Percentiles rank a stretch among this genome's conserved stretches.
phyloP scores from a whole-genome alignment of 176 grass and related monocot genomes.

The Aegilops tauschii region DNA sequence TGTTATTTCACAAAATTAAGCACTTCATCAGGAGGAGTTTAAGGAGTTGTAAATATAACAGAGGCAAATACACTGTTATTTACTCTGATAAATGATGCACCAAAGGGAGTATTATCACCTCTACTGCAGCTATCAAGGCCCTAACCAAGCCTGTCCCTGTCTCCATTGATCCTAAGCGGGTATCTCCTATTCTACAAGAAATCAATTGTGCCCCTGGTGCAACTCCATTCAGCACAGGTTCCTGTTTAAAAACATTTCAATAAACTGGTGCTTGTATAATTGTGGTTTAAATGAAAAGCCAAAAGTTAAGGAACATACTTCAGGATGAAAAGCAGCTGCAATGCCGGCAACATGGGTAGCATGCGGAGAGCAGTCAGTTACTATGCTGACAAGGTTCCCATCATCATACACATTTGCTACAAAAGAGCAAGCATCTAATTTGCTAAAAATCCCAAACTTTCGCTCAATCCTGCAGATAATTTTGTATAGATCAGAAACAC shows the following conservation, averaged over 20 bases:
- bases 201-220: slow-evolving; percentile 96
- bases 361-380: slow-evolving; percentile 97
- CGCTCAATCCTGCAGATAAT: slow-evolving; percentile 68
- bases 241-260: slow-evolving; percentile 45
- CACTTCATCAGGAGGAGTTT: slow-evolving; percentile 15
- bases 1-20: slow-evolving; percentile 8
- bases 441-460: slow-evolving; percentile 94
- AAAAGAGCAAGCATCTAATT: slow-evolving; percentile 97
- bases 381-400: slow-evolving; percentile 94
- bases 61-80: slow-evolving; percentile 19
- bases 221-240: slow-evolving; percentile 92
- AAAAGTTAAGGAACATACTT: slow-evolving; percentile 53
- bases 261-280: slow-evolving; percentile 16
- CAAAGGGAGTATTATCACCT: slow-evolving; percentile 53
- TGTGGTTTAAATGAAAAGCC: slow-evolving; percentile 23
- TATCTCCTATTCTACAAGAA: slow-evolving; percentile 98
- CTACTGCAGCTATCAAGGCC: slow-evolving; percentile 94
- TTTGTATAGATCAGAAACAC: slow-evolving; percentile 10
- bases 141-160: slow-evolving; percentile 91
- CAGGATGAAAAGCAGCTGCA: slow-evolving; percentile 87
- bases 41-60: slow-evolving; percentile 14
- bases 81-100: slow-evolving; percentile 12
- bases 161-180: slow-evolving; percentile 97
- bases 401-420: slow-evolving; percentile 92
- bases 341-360: slow-evolving; percentile 98